Percentiles rank a stretch among this genome's conserved stretches.
These are phyloP conservation scores for Neurospora sp. DNA, from an alignment of 495 filamentous ascomycete species.

Conservation along the genomic window DNA sequence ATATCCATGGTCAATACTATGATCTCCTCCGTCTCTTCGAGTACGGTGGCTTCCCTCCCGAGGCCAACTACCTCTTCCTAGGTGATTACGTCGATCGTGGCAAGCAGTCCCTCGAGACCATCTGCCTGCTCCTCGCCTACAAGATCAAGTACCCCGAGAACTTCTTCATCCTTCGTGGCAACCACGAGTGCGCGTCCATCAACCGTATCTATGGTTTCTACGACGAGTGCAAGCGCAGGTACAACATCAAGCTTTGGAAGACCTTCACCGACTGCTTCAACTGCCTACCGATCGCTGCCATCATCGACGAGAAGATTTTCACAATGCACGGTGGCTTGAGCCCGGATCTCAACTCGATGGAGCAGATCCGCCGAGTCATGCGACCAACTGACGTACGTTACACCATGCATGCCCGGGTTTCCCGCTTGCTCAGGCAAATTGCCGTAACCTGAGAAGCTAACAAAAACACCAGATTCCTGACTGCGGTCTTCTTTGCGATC, in stretches of 20 bases:
- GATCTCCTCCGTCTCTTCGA: constrained; percentile 95
- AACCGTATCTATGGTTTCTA: constrained; percentile 99
- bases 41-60: constrained; percentile 96
- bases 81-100: constrained; percentile 98
- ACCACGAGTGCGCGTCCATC: constrained; percentile 99
- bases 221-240: constrained; percentile 97
- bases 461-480: constrained; percentile 72
- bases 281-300: constrained; percentile 97
- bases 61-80: constrained; percentile 99
- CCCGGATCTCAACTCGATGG: constrained; percentile 98
- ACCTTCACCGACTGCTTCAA: constrained; percentile 99
- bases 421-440: background rate
- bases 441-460: constrained; percentile 17
- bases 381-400: constrained; percentile 84
- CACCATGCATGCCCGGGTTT: background rate
- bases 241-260: constrained; percentile 99
- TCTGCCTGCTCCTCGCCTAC: constrained; percentile 95
- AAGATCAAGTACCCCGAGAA: constrained; percentile 99
- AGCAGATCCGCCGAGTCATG: constrained; percentile 98
- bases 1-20: constrained; percentile 99
- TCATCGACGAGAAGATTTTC: constrained; percentile 99
- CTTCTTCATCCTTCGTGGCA: constrained; percentile 97
- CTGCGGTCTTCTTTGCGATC: constrained; percentile 93
- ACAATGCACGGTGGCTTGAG: constrained; percentile 99
- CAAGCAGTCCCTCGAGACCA: constrained; percentile 98